Evolutionary conservation across 2,329 filamentous ascomycete species (phyloP), one percentile per base, ranked within the genome.

Genomic region (Calonectria pseudoreteaudii): DNA sequence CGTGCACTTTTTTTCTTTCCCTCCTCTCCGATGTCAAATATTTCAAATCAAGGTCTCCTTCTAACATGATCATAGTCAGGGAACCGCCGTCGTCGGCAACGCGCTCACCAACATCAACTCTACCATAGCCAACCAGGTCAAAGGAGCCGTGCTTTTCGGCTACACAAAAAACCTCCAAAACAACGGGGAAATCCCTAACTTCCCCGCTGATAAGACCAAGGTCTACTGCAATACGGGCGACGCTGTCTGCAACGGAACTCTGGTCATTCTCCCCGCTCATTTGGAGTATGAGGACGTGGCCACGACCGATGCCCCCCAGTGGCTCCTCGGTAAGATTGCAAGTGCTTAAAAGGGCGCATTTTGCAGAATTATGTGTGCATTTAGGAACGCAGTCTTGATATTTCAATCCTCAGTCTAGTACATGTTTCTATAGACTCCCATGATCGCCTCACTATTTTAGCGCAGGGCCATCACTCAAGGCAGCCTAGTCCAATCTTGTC

Each of bases 101-200:
- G 79, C 86, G 10, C 78, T 88, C 60, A 79, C 82, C 14, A 80
- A 83, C n/a, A 78, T 87, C 28, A 72, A 76, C 58, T 65, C 74
- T 4, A 34, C 73, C 26, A 75, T 85, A 66, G 78, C 81, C 31
- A 74, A 83, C 36, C 81, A 86, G 80, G 80, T 87, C 71, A 83
- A 82, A 56, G 85, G 82, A 28, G 79, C 81, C 1, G 83, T 84
- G 14, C 81, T 86, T 31, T 86, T 85, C 52, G 85, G 86, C 0
- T 86, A 87, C 74, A 86, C 86, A 68, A 84, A 86, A 81, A 87
- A 87, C 78, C 74, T 81, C 62, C 86, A 87, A 77, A 85, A 86
- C 75, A 62, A 68, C 3, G 85, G 86, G 47, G 70, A 78, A 53
- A 86, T 87, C 31, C 83, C 83, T 53, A 83, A 83, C 74, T 87